Conservation (phyloP, 2,329 filamentous ascomycete genomes). For the Penicillium thymicola region DNA sequence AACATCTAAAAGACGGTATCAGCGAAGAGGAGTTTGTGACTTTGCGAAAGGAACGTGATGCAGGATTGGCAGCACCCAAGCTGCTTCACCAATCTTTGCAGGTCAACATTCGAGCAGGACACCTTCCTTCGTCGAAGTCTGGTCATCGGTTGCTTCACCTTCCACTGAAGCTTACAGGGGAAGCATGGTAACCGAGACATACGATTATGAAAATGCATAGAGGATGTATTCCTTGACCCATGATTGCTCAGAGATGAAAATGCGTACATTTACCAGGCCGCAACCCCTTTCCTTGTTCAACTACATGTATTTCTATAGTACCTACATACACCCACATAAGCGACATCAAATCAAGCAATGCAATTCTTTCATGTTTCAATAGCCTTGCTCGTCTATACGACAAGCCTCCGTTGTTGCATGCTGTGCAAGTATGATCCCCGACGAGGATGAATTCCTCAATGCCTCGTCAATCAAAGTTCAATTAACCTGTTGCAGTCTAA, state of each 20-base stretch:
- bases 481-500: no score
- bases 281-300: neutral
- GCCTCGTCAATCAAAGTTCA: no score
- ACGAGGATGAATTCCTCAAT: no score
- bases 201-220: neutral
- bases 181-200: constrained; percentile 19
- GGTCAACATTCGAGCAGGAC: constrained; percentile 52
- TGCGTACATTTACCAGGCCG: neutral
- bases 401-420: no score
- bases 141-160: constrained; percentile 31
- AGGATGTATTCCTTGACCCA: neutral
- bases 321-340: neutral
- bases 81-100: constrained; percentile 53
- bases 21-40: constrained; percentile 46
- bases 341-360: neutral
- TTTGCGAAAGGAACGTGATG: constrained; percentile 46
- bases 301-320: neutral
- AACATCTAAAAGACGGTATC: constrained; percentile 47
- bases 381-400: neutral
- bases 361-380: neutral
- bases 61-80: constrained; percentile 43
- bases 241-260: neutral
- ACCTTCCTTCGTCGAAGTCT: constrained; percentile 36
- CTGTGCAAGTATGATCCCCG: neutral
- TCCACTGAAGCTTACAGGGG: constrained; percentile 27